Evolutionary conservation across 306 rosid species (phyloP).

Genomic region (Herpetospermum pedunculosum): DNA sequence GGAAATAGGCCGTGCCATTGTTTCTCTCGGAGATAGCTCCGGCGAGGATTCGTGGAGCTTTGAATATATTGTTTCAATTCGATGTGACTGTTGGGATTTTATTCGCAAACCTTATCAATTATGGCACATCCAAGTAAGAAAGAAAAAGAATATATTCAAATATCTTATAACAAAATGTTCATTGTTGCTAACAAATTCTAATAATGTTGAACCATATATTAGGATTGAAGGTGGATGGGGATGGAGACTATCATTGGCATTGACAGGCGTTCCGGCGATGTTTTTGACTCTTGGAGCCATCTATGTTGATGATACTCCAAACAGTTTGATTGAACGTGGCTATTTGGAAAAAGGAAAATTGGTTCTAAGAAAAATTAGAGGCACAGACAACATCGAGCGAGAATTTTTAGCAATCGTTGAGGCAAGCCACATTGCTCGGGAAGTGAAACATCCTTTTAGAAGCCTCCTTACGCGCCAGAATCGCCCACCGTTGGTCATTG

Average conservation of each 20-base stretch:
- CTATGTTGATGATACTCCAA: conserved; percentile 32
- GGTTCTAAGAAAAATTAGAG: conserved; percentile 39
- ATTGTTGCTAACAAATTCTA: background rate
- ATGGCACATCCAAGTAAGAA: conserved; percentile 54
- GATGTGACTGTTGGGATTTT: conserved; percentile 74
- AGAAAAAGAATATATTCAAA: too few relatives aligned
- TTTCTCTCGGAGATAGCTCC: conserved; percentile 90
- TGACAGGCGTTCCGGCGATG: conserved; percentile 35
- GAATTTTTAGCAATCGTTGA: conserved; percentile 35
- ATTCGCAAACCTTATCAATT: conserved; percentile 62
- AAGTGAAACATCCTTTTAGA: conserved; percentile 24
- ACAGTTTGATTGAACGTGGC: conserved; percentile 49
- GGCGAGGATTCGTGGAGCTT: conserved; percentile 79
- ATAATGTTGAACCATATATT: background rate
- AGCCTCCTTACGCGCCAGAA: conserved; percentile 28
- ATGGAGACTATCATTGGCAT: conserved; percentile 49
- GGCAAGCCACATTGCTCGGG: conserved; percentile 29
- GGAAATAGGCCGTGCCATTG: conserved; percentile 91
- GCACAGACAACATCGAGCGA: conserved; percentile 30
- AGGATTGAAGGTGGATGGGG: conserved; percentile 45
- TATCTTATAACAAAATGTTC: too few relatives aligned
- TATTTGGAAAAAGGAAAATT: conserved; percentile 26
- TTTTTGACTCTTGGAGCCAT: conserved; percentile 28
- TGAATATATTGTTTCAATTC: conserved; percentile 72
- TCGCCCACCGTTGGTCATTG: conserved; percentile 39